Conservation (phyloP, 352 stramenopile genomes). For the Phytophthora podocarpi region DNA sequence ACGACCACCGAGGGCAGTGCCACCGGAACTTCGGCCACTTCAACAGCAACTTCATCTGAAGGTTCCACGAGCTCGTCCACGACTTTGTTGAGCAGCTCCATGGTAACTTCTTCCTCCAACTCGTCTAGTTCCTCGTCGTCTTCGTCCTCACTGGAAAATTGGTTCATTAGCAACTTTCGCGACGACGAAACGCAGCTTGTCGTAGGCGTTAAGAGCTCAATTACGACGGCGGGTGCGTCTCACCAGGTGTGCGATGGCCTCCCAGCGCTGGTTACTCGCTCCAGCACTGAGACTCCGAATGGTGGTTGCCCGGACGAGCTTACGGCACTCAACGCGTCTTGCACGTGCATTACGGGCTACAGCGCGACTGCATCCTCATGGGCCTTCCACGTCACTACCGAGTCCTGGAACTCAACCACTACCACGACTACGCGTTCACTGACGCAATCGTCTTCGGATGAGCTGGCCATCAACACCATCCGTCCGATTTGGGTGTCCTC, state of each 20-base stretch:
- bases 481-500: conserved; percentile 41
- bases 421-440: conserved; percentile 19
- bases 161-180: conserved; percentile 37
- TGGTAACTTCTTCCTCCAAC: neutral
- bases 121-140: conserved; percentile 17
- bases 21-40: conserved; percentile 5
- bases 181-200: conserved; percentile 47
- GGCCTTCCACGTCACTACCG: conserved; percentile 31
- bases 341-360: conserved; percentile 45
- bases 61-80: conserved; percentile 1
- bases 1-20: neutral
- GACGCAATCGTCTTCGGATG: conserved; percentile 27
- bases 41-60: conserved; percentile 3
- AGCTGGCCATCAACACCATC: conserved; percentile 32
- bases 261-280: conserved; percentile 40
- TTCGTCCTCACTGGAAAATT: conserved; percentile 25
- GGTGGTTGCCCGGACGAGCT: conserved; percentile 40
- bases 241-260: conserved; percentile 36
- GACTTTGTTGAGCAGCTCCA: neutral
- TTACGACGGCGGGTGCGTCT: neutral
- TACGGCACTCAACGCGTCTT: conserved; percentile 44
- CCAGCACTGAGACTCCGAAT: conserved; percentile 32
- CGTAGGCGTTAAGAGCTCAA: conserved; percentile 15
- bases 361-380: conserved; percentile 27
- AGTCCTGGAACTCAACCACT: conserved; percentile 21